A percentile compares a stretch with the other conserved stretches of the same genome.
These are phyloP conservation scores for Sarocladium brachiariae DNA, from an alignment of 2,329 filamentous ascomycete genomes.

Conservation along the genomic window DNA sequence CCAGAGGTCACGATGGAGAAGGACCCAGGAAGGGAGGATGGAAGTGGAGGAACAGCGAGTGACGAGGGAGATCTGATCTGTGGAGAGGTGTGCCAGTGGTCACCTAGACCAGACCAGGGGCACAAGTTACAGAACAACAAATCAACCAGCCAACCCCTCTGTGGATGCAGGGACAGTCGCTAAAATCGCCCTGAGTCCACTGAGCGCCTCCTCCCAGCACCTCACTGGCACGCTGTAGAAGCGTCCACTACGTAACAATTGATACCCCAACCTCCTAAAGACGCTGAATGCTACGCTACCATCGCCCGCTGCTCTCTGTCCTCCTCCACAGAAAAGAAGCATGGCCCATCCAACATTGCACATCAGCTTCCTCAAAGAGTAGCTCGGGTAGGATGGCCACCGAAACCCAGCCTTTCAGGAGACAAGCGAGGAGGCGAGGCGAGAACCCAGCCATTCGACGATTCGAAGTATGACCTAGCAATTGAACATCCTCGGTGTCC, in stretches of 20 bases:
- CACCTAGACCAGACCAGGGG: background rate
- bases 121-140: too few species aligned
- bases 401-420: too few species aligned
- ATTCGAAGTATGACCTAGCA: too few species aligned
- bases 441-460: too few species aligned
- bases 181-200: background rate
- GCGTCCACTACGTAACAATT: too few species aligned
- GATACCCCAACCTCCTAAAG: background rate
- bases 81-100: background rate
- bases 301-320: background rate
- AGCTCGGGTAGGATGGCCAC: background rate
- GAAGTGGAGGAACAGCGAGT: background rate
- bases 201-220: background rate
- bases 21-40: background rate
- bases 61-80: conserved; percentile 7
- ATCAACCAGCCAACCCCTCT: background rate
- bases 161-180: background rate
- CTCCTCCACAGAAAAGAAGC: background rate
- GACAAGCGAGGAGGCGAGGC: too few species aligned
- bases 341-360: background rate
- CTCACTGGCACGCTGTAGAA: background rate
- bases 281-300: background rate
- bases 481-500: background rate
- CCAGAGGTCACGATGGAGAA: conserved; percentile 3
- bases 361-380: background rate